Evolutionary conservation across 345 rosid genomes (phyloP), one percentile per base, ranked within the genome.

Genomic region (Mallotus nudiflorus): DNA sequence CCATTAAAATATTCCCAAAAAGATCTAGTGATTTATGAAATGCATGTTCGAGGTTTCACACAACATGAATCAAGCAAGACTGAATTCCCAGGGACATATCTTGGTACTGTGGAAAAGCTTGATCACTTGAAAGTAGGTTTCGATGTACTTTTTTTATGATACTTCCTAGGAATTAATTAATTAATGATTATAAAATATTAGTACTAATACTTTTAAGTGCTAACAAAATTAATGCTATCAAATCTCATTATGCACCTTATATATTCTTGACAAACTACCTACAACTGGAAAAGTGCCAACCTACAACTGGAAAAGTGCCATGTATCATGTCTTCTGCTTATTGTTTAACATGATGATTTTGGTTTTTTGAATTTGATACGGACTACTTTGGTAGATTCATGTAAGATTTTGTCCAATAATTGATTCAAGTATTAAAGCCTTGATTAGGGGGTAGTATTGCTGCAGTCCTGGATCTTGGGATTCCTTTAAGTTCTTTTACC

Each of bases 41-140:
- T 94, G 91, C 97, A 94, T 79, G 93, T 94, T 35, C 91, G 97
- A 51, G 98, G 96, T 62, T 94, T 80, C 81, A 94, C 98, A 42
- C 83, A 66, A 75, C 97, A 94, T 61, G 93, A 94, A 75, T 91
- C 96, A 67, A 91, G 98, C 58, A 68, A 65, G 75, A 72, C 82
- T 65, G 82, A 87, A 54, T 84, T 77, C 71, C 97, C 98, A 75
- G 97, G 97, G 53, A 91, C 96, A 70, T 94, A 90, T 77, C 85
- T 70, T 59, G 98, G 95, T 72, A 77, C 84, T 35, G 91, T 87
- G 68, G 96, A 91, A 82, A 91, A 90, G 87, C 95, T 94, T 81
- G 97, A 91, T 77, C 93, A 94, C 80, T 82, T 94, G 82, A 85
- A 91, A 96, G 98, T 89, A 83, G 59, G 72, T 59, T 59, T 15